Evolutionary conservation across 2,329 filamentous ascomycete genomes (phyloP).

Genomic region (Fusarium cicatricum): DNA sequence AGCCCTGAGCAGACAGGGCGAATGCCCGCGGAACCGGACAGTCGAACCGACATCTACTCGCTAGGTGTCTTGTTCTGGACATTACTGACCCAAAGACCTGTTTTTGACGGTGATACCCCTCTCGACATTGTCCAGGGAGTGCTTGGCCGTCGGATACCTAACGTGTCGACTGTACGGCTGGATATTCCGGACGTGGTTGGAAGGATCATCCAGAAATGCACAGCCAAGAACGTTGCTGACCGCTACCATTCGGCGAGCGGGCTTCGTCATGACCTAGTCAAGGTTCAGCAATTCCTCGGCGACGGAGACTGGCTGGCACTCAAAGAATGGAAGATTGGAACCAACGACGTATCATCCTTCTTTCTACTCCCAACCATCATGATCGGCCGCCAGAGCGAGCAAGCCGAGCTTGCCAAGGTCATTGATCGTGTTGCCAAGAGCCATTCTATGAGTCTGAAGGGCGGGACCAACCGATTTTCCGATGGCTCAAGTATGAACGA

Average conservation of each 20-base stretch:
- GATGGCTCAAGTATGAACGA: conserved; percentile 63
- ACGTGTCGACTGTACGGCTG: conserved; percentile 77
- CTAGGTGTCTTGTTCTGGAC: conserved; percentile 90
- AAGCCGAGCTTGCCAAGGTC: conserved; percentile 72
- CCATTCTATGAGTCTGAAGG: conserved; percentile 60
- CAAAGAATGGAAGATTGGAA: conserved; percentile 77
- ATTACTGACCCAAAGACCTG: conserved; percentile 79
- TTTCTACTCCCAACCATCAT: conserved; percentile 85
- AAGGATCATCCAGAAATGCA: conserved; percentile 89
- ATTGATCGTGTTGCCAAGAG: conserved; percentile 79
- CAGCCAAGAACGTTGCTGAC: conserved; percentile 85
- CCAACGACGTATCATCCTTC: conserved; percentile 90
- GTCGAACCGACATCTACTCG: conserved; percentile 91
- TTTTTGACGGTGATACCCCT: conserved; percentile 81
- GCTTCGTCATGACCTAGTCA: conserved; percentile 79
- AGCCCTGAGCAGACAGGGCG: conserved; percentile 94
- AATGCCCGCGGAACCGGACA: conserved; percentile 91
- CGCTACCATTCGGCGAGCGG: conserved; percentile 91
- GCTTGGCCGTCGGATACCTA: conserved; percentile 78
- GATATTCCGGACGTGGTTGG: conserved; percentile 87
- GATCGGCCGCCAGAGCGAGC: conserved; percentile 81
- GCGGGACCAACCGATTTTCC: conserved; percentile 56
- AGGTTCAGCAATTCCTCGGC: conserved; percentile 76
- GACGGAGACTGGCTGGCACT: conserved; percentile 78
- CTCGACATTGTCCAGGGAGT: conserved; percentile 94